A percentile compares a stretch with the other conserved stretches of the same genome.
These are phyloP conservation scores for Ophiostoma sp. DNA, from an alignment of 2,329 filamentous ascomycete genomes.

Conservation along the genomic window DNA sequence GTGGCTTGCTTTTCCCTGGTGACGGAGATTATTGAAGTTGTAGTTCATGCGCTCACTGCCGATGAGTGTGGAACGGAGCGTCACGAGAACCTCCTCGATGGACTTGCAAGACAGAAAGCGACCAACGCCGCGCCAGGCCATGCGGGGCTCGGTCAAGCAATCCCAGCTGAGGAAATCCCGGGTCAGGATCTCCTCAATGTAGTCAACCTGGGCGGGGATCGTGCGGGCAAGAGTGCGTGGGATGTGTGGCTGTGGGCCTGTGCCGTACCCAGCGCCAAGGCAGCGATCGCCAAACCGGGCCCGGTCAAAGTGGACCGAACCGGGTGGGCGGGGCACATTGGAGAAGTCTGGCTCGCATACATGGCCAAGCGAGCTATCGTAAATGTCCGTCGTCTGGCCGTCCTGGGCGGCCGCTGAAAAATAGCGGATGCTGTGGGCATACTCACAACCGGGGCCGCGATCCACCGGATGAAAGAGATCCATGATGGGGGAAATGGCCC, in stretches of 20 bases:
- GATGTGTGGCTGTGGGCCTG: background rate
- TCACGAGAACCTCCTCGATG: background rate
- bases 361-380: background rate
- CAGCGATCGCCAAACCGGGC: background rate
- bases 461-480: constrained; percentile 17
- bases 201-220: background rate
- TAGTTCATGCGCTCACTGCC: background rate
- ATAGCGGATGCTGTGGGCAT: constrained; percentile 13
- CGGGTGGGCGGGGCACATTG: background rate
- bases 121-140: constrained; percentile 13
- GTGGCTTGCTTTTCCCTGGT: background rate
- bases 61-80: background rate
- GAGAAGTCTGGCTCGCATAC: background rate
- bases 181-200: background rate
- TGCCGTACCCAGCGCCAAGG: background rate
- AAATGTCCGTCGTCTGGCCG: background rate
- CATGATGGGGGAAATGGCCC: constrained; percentile 15
- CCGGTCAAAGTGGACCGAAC: background rate
- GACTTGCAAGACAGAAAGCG: background rate
- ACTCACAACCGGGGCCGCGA: constrained; percentile 6
- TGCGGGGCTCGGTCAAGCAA: background rate
- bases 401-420: constrained; percentile 17
- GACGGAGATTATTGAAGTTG: constrained; percentile 20
- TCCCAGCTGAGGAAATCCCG: background rate
- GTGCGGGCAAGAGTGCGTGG: background rate